Conservation (phyloP, 2,329 filamentous ascomycete genomes). For the Penicillium thymicola region DNA sequence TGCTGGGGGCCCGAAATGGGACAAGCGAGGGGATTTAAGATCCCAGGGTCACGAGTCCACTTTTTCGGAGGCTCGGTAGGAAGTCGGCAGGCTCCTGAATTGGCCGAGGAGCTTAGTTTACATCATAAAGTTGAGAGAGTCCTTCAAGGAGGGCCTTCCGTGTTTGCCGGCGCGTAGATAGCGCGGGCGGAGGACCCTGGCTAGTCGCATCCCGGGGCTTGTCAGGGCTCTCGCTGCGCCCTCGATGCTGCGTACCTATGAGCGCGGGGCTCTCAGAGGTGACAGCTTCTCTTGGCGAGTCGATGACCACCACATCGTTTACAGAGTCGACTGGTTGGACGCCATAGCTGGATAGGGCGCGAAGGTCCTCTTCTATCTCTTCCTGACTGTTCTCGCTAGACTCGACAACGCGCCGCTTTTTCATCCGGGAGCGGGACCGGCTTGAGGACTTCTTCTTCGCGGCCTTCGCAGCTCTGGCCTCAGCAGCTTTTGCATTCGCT, state of each 20-base stretch:
- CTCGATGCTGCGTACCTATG: too few species aligned
- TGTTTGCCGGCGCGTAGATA: too few species aligned
- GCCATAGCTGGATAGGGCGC: background rate
- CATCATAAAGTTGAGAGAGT: background rate
- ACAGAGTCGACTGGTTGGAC: background rate
- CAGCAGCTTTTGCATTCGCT: background rate
- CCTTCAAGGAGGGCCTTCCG: too few species aligned
- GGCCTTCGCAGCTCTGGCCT: background rate
- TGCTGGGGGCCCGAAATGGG: background rate
- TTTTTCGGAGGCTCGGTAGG: background rate
- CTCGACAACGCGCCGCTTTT: background rate
- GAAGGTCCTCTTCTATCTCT: background rate
- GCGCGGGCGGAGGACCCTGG: too few species aligned
- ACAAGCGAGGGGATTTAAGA: background rate
- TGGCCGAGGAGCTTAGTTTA: background rate
- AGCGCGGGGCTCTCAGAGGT: too few species aligned
- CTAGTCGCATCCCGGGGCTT: too few species aligned
- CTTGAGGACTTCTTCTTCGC: background rate
- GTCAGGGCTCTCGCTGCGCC: too few species aligned
- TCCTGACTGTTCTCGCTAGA: background rate
- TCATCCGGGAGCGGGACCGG: background rate
- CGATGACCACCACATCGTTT: too few species aligned
- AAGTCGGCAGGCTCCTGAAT: background rate
- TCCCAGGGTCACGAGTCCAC: background rate
- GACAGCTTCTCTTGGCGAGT: too few species aligned